Conservation (phyloP, 164 flowering plant species). For the Platanus orientalis region DNA sequence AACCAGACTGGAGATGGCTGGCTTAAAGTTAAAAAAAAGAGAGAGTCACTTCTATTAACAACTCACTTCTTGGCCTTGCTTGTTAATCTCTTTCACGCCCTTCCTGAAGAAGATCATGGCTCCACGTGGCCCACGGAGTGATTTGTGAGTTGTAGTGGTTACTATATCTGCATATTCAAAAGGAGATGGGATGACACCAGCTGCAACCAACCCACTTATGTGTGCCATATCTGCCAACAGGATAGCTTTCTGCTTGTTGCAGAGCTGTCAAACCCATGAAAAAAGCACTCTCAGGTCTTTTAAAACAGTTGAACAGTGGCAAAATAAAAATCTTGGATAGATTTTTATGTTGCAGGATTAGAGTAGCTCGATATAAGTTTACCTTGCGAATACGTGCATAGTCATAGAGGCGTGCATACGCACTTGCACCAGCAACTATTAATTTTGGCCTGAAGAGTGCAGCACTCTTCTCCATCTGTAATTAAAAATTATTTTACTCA, state of each 20-base stretch:
- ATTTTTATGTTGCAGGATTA: not conserved
- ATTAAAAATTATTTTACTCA: not conserved
- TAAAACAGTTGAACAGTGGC: not conserved
- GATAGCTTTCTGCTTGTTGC: conserved; percentile 91
- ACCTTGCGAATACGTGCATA: conserved; percentile 93
- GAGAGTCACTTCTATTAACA: not conserved
- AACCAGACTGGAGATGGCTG: too few species aligned
- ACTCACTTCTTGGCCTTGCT: conserved; percentile 75
- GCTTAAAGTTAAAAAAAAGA: not conserved
- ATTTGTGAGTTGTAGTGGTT: conserved; percentile 98
- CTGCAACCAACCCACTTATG: conserved; percentile 98
- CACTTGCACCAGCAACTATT: conserved; percentile 99
- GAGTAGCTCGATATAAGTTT: conserved; percentile 18
- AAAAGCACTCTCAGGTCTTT: not conserved
- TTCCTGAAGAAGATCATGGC: conserved; percentile 92
- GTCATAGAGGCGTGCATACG: conserved; percentile 94
- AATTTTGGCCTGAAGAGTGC: conserved; percentile 86
- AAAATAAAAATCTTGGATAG: not conserved
- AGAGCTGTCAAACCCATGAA: conserved; percentile 49
- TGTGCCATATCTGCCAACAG: conserved; percentile 99
- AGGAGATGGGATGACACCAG: conserved; percentile 96
- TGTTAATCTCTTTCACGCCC: conserved; percentile 86
- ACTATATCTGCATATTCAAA: conserved; percentile 98
- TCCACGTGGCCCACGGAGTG: conserved; percentile 99
- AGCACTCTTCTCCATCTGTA: conserved; percentile 93